Evolutionary conservation across 2,329 filamentous ascomycete genomes (phyloP).

Genomic region (Plectosphaerella plurivora): DNA sequence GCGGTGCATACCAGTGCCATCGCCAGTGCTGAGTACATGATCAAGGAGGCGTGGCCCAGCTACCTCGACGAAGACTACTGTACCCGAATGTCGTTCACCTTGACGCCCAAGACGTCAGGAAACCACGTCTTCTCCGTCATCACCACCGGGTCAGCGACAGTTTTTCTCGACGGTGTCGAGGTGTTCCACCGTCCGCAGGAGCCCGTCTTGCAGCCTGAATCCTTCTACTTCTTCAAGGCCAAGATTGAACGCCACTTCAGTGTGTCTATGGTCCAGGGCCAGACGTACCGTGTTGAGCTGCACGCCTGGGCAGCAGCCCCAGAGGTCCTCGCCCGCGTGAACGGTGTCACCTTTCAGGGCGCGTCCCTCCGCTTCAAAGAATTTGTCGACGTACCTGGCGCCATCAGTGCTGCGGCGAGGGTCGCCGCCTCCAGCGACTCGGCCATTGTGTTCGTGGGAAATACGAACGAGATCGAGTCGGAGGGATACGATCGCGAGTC

Average conservation of each 20-base stretch:
- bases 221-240: background rate
- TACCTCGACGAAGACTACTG: background rate
- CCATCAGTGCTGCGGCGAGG: background rate
- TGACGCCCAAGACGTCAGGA: background rate
- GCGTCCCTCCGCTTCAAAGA: background rate
- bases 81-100: background rate
- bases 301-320: background rate
- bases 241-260: background rate
- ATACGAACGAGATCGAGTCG: slow-evolving; percentile 59
- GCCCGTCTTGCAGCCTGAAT: background rate
- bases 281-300: background rate
- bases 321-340: background rate
- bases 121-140: background rate
- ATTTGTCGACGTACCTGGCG: background rate
- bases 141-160: background rate
- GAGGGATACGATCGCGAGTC: slow-evolving; percentile 49
- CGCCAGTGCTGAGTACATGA: background rate
- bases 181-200: background rate
- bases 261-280: background rate
- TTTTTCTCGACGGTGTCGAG: background rate
- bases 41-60: background rate
- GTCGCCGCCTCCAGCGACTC: slow-evolving; percentile 36
- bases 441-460: slow-evolving; percentile 49
- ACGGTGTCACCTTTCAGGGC: background rate
- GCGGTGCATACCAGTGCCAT: background rate